These are phyloP conservation scores for Phytophthora rubi DNA, from an alignment of 352 stramenopile genomes.

Conservation along the genomic window DNA sequence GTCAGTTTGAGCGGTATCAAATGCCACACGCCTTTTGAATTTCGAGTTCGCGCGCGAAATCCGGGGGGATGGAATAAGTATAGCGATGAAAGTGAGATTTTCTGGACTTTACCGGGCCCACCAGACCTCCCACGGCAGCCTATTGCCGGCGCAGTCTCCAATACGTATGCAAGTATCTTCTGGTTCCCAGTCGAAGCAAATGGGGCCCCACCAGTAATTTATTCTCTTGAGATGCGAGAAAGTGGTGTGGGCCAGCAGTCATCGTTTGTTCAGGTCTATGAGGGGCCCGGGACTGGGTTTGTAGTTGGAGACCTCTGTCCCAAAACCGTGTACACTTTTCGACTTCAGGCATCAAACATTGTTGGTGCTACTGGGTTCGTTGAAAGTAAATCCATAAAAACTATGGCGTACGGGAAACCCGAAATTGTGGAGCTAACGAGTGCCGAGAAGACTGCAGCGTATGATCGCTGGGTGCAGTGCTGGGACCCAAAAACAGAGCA, in stretches of 20 bases:
- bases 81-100: constrained; percentile 49
- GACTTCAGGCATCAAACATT: constrained; percentile 72
- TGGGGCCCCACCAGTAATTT: constrained; percentile 65
- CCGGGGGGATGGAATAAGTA: constrained; percentile 76
- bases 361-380: constrained; percentile 67
- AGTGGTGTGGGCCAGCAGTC: constrained; percentile 31
- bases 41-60: constrained; percentile 72
- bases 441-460: constrained; percentile 42
- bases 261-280: constrained; percentile 58
- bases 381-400: constrained; percentile 67
- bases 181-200: constrained; percentile 69
- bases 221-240: constrained; percentile 66
- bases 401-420: constrained; percentile 57
- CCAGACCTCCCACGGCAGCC: constrained; percentile 53
- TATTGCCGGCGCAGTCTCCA: constrained; percentile 59
- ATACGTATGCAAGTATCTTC: constrained; percentile 78
- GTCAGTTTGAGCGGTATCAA: constrained; percentile 48
- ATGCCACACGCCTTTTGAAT: constrained; percentile 63
- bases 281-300: constrained; percentile 69
- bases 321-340: constrained; percentile 67
- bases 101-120: constrained; percentile 65
- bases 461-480: constrained; percentile 85
- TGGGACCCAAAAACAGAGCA: constrained; percentile 87
- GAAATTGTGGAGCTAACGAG: constrained; percentile 74
- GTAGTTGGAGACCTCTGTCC: constrained; percentile 54